phyloP scores from a whole-genome alignment of 2,329 filamentous ascomycete species.

The Falciphora oryzae region DNA sequence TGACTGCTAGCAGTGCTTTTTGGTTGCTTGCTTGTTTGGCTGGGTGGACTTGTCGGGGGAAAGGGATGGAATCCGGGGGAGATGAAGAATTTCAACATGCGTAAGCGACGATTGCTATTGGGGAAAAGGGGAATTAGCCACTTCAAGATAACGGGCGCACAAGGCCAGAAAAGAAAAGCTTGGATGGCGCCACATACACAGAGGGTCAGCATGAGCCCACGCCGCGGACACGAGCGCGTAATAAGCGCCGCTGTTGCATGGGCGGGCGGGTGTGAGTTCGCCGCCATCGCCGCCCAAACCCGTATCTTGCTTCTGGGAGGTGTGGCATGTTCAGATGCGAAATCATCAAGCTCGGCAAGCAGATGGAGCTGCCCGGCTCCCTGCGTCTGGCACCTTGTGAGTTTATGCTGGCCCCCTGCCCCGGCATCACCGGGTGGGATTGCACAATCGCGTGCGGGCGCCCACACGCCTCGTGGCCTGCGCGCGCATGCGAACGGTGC shows the following conservation, averaged over 20 bases:
- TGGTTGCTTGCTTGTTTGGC: not conserved
- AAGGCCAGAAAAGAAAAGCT: not conserved
- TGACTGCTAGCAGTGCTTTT: too few species aligned
- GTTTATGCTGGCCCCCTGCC: not conserved
- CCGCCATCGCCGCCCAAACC: not conserved
- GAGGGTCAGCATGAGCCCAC: not conserved
- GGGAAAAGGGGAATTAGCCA: not conserved
- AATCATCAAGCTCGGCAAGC: not conserved
- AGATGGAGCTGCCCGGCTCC: too few species aligned
- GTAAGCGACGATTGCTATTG: not conserved
- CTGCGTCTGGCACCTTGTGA: too few species aligned
- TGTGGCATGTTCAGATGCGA: not conserved
- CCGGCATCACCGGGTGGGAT: not conserved
- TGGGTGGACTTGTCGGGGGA: not conserved
- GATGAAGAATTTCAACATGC: too few species aligned
- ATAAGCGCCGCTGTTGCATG: not conserved
- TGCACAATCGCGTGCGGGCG: not conserved
- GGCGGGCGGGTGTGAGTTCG: not conserved
- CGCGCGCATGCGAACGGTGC: not conserved
- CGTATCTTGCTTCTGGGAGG: not conserved
- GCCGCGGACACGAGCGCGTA: not conserved
- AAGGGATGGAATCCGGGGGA: not conserved
- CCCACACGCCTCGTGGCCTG: not conserved
- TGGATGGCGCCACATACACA: not conserved
- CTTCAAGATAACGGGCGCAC: not conserved